Conservation (phyloP, 1,139 yeast genomes). For the Neolecta irregularis region DNA sequence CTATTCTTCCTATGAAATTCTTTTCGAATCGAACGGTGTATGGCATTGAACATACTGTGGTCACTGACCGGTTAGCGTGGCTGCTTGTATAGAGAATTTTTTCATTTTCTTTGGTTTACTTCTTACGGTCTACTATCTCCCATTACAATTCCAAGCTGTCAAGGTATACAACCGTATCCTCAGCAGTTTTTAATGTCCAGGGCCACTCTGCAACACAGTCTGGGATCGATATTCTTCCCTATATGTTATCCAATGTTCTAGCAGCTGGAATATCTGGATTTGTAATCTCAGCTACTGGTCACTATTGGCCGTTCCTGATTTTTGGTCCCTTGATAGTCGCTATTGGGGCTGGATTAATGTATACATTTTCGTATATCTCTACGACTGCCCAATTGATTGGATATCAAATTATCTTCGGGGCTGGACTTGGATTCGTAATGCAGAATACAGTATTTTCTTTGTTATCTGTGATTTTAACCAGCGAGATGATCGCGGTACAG, state of each 20-base stretch:
- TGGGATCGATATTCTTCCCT: conserved; percentile 42
- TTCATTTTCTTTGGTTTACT: conserved; percentile 34
- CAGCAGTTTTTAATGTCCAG: no score
- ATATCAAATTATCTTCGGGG: conserved; percentile 37
- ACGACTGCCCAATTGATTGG: conserved; percentile 34
- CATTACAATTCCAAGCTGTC: conserved; percentile 45
- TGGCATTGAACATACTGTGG: conserved; percentile 29
- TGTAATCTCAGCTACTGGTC: conserved; percentile 32
- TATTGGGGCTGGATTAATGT: conserved; percentile 39
- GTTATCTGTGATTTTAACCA: no score
- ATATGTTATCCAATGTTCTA: conserved; percentile 38
- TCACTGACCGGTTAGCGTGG: no score
- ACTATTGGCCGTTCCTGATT: conserved; percentile 35
- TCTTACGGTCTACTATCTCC: conserved; percentile 32
- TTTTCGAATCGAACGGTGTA: conserved; percentile 27
- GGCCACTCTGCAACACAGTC: conserved; percentile 37
- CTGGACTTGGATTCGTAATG: conserved; percentile 38
- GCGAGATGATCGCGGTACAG: conserved; percentile 14
- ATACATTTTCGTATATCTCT: conserved; percentile 30
- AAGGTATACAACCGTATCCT: no score
- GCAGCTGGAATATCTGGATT: conserved; percentile 35
- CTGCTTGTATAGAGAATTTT: no score
- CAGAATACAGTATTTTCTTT: conserved; percentile 38
- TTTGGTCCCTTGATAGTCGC: conserved; percentile 32
- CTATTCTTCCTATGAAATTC: conserved; percentile 35